Conservation (phyloP, 148 eudicot genomes). For the Rhododendron griersonianum region DNA sequence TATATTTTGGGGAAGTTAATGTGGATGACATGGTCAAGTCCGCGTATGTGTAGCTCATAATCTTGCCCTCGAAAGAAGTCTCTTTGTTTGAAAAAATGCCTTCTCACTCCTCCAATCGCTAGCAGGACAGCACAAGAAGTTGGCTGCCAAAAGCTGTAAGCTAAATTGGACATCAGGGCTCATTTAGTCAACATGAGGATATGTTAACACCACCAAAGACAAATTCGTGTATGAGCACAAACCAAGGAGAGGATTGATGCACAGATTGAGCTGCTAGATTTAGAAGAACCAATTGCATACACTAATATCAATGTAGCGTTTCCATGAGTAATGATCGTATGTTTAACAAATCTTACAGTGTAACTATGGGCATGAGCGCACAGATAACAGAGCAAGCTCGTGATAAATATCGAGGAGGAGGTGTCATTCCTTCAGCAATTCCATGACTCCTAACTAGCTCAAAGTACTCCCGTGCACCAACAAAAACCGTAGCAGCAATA, state of each 20-base stretch:
- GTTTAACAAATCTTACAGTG: conserved; percentile 60
- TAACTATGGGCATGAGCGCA: conserved; percentile 75
- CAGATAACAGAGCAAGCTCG: conserved; percentile 87
- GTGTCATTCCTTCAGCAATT: conserved; percentile 88
- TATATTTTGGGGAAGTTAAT: neutral
- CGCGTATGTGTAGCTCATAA: neutral
- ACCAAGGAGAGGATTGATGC: neutral
- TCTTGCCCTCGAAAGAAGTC: neutral
- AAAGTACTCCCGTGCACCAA: conserved; percentile 83
- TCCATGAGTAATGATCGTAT: neutral
- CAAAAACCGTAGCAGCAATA: conserved; percentile 65
- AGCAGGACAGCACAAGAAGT: neutral
- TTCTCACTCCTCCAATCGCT: neutral
- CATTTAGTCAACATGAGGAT: neutral
- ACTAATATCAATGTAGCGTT: neutral
- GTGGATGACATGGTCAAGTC: neutral
- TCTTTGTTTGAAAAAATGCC: neutral
- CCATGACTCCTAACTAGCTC: conserved; percentile 92
- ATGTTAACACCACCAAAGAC: neutral
- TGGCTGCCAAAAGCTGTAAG: neutral
- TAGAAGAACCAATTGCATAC: neutral
- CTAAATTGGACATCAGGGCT: neutral
- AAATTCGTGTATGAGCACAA: neutral
- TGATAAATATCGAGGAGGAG: conserved; percentile 90
- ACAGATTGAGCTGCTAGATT: neutral